Evolutionary conservation across 768 basidiomycete genomes (phyloP).

Genomic region (Pleurotus giganteus): DNA sequence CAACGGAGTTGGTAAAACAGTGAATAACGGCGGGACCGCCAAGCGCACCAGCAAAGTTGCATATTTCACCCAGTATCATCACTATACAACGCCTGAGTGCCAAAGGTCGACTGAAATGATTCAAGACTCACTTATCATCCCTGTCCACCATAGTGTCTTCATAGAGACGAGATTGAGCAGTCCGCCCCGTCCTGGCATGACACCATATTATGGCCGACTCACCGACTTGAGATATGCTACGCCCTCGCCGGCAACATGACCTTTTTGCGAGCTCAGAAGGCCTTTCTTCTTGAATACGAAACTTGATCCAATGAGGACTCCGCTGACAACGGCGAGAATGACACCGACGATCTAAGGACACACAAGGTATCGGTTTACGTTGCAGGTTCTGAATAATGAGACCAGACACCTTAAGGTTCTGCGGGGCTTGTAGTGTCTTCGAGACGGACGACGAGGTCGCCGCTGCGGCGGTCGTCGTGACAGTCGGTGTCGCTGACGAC

Average conservation of each 20-base stretch:
- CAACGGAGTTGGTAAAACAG: constrained; percentile 12
- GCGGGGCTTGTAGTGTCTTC: constrained; percentile 32
- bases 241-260: constrained; percentile 77
- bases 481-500: constrained; percentile 30
- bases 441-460: constrained; percentile 38
- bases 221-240: constrained; percentile 95
- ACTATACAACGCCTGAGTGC: constrained; percentile 37
- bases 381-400: background rate
- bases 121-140: constrained; percentile 73
- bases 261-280: constrained; percentile 76
- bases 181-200: constrained; percentile 7
- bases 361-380: background rate
- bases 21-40: constrained; percentile 21
- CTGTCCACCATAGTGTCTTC: constrained; percentile 89
- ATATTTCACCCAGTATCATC: constrained; percentile 91
- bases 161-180: background rate
- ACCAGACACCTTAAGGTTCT: constrained; percentile 50
- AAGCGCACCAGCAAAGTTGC: constrained; percentile 76
- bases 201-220: constrained; percentile 32
- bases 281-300: constrained; percentile 99
- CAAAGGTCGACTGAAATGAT: background rate
- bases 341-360: constrained; percentile 66
- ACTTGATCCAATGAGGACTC: constrained; percentile 85
- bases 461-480: constrained; percentile 31
- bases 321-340: constrained; percentile 72